Base-by-base conservation (phyloP, 1,284 basidiomycete genomes). In the Phylloporus sp. region DNA sequence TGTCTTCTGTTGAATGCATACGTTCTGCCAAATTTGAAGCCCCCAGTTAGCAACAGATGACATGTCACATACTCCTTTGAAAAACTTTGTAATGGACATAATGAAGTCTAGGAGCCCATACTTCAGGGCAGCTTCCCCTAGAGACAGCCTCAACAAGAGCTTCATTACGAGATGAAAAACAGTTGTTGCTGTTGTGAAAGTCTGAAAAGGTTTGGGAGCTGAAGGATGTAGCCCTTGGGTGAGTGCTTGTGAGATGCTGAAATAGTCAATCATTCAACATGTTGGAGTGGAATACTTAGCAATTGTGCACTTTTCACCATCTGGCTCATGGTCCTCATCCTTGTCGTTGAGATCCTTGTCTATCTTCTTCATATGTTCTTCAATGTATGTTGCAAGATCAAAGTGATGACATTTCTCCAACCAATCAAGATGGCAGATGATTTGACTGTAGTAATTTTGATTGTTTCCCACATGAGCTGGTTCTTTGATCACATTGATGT, bases 391-490 rank as follows among this genome's bases (percentile, higher is more conserved):
- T 6, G 39, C 15, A 5, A 59, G 57, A 19, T 59, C 17, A 11
- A 59, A 59, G 6, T 7, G n/a, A n/a, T 41, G 37, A 15, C 57
- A 59, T 19, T 25, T 59, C 8, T 59, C 39, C 5, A 43, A 27
- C 10, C 41, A 2, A 17, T 60, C 41, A 27, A 60, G 27, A 23
- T 60, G 43, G 1, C 27, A 11, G 5, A 27, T 14, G 17, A 60
- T 60, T n/a, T 60, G 27, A 6, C 4, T 45, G 19, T 52, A 65
- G 25, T 60, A 60, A 8, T 65, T 60, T 45, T 60, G 64, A 19
- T 65, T 65, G 27, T 65, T 65, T 3, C 58, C 64, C 11, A 45
- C 27, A 17, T n/a, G 20, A 12, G 58, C 64, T 8, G 58, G 64
- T 10, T 27, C 47, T 49, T 65, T 65, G 39, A 65, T 65, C 20